phyloP scores from a whole-genome alignment of 2,329 filamentous ascomycete species.

The Huntiella omanensis region DNA sequence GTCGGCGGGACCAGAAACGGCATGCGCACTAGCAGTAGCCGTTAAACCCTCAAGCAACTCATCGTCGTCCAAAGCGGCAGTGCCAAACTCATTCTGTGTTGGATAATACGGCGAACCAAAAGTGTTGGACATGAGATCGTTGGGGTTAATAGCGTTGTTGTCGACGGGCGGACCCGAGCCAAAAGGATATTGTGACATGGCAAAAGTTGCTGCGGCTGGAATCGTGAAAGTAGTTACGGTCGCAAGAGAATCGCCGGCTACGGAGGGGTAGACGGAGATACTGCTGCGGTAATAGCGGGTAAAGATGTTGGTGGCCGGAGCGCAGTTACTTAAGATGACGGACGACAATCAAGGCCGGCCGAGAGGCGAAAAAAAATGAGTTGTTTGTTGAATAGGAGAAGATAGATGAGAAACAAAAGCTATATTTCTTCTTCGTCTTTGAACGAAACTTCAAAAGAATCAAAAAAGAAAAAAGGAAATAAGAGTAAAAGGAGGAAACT shows the following conservation, averaged over 20 bases:
- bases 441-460: background rate
- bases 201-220: background rate
- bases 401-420: background rate
- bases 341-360: constrained; percentile 3
- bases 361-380: constrained; percentile 1
- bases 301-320: constrained; percentile 1
- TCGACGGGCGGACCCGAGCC: constrained; percentile 2
- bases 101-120: constrained; percentile 8
- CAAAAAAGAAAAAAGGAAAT: background rate
- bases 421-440: background rate
- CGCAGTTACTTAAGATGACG: background rate
- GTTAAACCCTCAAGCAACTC: constrained; percentile 60
- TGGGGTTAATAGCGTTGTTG: background rate
- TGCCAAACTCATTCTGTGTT: constrained; percentile 51
- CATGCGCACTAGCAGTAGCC: constrained; percentile 32
- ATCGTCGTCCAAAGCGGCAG: constrained; percentile 68
- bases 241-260: constrained; percentile 1
- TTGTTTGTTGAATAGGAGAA: background rate
- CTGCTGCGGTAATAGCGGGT: background rate
- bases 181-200: background rate
- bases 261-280: background rate
- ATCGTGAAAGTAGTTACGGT: background rate
- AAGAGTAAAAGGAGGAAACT: background rate
- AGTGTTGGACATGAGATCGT: constrained; percentile 4
- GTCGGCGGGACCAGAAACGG: constrained; percentile 35